phyloP scores from a whole-genome alignment of 495 filamentous ascomycete species.

The Trichoderma orchidacearum region DNA sequence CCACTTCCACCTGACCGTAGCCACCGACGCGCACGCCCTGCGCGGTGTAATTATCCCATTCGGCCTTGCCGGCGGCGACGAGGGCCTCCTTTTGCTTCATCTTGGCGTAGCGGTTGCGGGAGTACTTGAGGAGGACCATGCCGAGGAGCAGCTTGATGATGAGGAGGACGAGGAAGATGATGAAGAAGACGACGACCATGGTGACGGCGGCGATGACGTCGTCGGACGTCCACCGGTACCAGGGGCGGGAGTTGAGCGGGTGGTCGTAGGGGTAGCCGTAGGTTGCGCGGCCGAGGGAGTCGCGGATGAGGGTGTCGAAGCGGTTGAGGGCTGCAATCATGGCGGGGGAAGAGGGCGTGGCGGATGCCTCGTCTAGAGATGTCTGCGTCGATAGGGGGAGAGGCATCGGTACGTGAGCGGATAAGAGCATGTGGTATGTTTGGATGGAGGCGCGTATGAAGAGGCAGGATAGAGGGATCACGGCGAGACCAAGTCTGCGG shows the following conservation, averaged over 20 bases:
- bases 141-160: constrained; percentile 74
- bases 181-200: constrained; percentile 66
- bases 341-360: constrained; percentile 44
- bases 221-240: constrained; percentile 38
- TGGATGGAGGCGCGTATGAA: constrained; percentile 92
- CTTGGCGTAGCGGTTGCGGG: constrained; percentile 59
- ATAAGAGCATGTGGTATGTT: constrained; percentile 97
- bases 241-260: constrained; percentile 6
- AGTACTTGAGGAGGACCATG: constrained; percentile 62
- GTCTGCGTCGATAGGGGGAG: constrained; percentile 56
- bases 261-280: constrained; percentile 34
- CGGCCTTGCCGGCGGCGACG: constrained; percentile 27
- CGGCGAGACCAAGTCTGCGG: constrained; percentile 77
- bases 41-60: constrained; percentile 45
- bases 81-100: constrained; percentile 62
- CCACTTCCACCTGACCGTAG: constrained; percentile 75
- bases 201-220: constrained; percentile 56
- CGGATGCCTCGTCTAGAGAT: constrained; percentile 31
- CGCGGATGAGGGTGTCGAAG: constrained; percentile 60
- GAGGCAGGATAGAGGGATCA: constrained; percentile 84
- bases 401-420: constrained; percentile 64
- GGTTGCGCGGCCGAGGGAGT: constrained; percentile 53
- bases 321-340: constrained; percentile 60
- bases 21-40: constrained; percentile 63
- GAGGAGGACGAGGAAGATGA: constrained; percentile 62